phyloP scores from a whole-genome alignment of 495 filamentous ascomycete species.

The Neurospora sp. region DNA sequence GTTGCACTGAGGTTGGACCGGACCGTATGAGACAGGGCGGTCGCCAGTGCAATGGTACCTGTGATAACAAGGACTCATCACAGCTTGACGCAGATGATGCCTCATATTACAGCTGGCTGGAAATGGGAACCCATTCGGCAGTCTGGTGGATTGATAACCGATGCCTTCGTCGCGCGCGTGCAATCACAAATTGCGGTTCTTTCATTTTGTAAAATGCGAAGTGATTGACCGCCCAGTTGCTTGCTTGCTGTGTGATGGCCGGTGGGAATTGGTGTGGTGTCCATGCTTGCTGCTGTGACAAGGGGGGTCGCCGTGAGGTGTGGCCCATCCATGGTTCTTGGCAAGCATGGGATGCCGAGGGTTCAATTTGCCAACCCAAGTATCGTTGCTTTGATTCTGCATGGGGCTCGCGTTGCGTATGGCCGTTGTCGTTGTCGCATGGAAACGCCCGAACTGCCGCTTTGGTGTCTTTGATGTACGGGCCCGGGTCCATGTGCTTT shows the following conservation, averaged over 20 bases:
- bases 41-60: not conserved
- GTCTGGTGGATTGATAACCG: not conserved
- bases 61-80: not conserved
- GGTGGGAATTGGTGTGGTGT: not conserved
- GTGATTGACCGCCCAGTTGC: not conserved
- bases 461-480: not conserved
- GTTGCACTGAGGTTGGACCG: not conserved
- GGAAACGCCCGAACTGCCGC: not conserved
- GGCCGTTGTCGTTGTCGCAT: not conserved
- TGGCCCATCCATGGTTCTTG: not conserved
- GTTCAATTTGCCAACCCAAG: not conserved
- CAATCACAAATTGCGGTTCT: not conserved
- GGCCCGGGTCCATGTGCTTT: not conserved
- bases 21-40: not conserved
- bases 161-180: not conserved
- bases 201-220: not conserved
- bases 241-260: not conserved
- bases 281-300: not conserved
- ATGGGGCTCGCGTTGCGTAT: not conserved
- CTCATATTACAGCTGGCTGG: not conserved
- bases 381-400: not conserved
- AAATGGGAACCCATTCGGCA: not conserved
- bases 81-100: not conserved
- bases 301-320: not conserved
- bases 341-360: not conserved